Evolutionary conservation across 495 filamentous ascomycete genomes (phyloP).

Genomic region (Daldinia vernicosa): DNA sequence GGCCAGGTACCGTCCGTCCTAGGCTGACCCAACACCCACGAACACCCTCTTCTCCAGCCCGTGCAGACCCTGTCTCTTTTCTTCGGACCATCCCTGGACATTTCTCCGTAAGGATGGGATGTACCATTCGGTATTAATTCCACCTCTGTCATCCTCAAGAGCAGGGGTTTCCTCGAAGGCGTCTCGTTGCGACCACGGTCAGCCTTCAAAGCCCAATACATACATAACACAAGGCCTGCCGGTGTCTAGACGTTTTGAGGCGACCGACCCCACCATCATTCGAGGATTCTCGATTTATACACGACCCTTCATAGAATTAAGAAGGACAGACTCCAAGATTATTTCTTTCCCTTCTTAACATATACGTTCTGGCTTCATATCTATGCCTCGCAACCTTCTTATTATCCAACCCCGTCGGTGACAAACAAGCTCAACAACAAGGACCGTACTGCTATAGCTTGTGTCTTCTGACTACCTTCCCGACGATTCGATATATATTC

Average conservation of each 20-base stretch:
- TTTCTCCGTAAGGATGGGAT: constrained; percentile 57
- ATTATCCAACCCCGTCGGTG: constrained; percentile 25
- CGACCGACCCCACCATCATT: constrained; percentile 53
- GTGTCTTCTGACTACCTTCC: constrained; percentile 20
- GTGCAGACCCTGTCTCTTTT: constrained; percentile 55
- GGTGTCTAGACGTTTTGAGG: constrained; percentile 48
- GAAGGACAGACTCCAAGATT: constrained; percentile 27
- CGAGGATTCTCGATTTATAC: constrained; percentile 46
- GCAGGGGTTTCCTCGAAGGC: constrained; percentile 54
- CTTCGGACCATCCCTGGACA: constrained; percentile 59
- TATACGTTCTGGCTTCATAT: constrained; percentile 38
- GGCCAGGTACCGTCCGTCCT: constrained; percentile 46
- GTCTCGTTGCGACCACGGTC: constrained; percentile 57
- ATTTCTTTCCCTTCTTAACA: constrained; percentile 30
- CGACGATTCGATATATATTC: constrained; percentile 38
- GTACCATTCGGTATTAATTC: constrained; percentile 61
- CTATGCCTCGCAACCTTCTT: constrained; percentile 32
- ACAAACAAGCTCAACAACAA: constrained; percentile 29
- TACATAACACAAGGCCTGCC: constrained; percentile 55
- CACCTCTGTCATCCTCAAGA: constrained; percentile 58
- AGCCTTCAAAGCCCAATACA: constrained; percentile 51
- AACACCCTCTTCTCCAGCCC: constrained; percentile 48
- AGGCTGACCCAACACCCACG: constrained; percentile 48
- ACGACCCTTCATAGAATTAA: constrained; percentile 37
- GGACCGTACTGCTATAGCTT: constrained; percentile 29